Percentiles rank a stretch among this genome's conserved stretches.
Conservation (phyloP, 805 yeast genomes). For the Saccharomycopsis sp. region DNA sequence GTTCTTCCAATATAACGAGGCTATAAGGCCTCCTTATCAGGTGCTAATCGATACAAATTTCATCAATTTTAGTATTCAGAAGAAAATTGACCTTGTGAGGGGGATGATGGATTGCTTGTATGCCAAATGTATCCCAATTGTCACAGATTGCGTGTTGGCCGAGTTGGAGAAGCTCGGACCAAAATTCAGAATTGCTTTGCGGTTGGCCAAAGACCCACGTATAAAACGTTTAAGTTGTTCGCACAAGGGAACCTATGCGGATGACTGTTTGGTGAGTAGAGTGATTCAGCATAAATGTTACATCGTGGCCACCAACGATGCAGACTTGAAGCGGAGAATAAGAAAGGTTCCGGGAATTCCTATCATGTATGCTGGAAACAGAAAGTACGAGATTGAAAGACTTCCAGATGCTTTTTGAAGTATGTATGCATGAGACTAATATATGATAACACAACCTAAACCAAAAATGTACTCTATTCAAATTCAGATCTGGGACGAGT, state of each 20-base stretch:
- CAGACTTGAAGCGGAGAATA: conserved; percentile 86
- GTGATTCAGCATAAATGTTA: conserved; percentile 95
- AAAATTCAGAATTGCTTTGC: conserved; percentile 85
- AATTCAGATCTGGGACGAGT: no score
- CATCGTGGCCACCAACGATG: conserved; percentile 97
- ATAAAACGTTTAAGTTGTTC: conserved; percentile 80
- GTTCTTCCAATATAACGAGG: conserved; percentile 88
- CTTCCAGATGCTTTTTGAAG: conserved; percentile 93
- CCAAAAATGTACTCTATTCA: no score
- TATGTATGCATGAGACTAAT: no score
- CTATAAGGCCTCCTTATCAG: conserved; percentile 97
- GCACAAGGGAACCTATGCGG: conserved; percentile 96
- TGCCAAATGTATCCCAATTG: conserved; percentile 92
- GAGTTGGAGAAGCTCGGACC: conserved; percentile 96
- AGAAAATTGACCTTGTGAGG: conserved; percentile 87
- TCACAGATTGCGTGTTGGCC: conserved; percentile 97
- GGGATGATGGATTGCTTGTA: conserved; percentile 95
- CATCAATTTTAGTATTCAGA: conserved; percentile 92
- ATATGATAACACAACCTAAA: no score
- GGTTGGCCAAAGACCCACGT: conserved; percentile 90
- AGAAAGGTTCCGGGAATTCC: conserved; percentile 98
- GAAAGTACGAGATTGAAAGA: conserved; percentile 86
- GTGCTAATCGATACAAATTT: conserved; percentile 94
- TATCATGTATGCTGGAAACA: conserved; percentile 92
- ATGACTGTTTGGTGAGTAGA: conserved; percentile 90